A percentile compares a stretch with the other conserved stretches of the same genome.
These are phyloP conservation scores for Annulohypoxylon maeteangense DNA, from an alignment of 495 filamentous ascomycete species.

Conservation along the genomic window DNA sequence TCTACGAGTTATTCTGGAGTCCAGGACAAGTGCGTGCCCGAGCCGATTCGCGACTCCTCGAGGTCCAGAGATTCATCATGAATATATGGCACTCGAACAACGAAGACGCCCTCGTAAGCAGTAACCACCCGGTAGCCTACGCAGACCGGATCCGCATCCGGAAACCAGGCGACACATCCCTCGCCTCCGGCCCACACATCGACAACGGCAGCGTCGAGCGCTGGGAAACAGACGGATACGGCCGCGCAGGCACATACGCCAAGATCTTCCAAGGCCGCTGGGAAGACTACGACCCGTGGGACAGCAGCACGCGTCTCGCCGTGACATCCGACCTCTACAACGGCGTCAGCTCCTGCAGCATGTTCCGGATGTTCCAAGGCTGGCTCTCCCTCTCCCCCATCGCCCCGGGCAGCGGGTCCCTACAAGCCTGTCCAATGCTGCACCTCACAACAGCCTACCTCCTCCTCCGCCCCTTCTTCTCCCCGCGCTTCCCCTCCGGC, in stretches of 20 bases:
- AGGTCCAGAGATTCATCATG: constrained; percentile 79
- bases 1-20: constrained; percentile 88
- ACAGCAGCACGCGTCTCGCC: constrained; percentile 72
- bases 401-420: constrained; percentile 71
- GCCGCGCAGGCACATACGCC: constrained; percentile 71
- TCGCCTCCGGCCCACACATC: constrained; percentile 76
- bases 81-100: constrained; percentile 78
- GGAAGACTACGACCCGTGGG: constrained; percentile 88
- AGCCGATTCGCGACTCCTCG: constrained; percentile 76
- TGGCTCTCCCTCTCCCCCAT: constrained; percentile 79
- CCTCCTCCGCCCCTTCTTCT: constrained; percentile 86
- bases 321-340: constrained; percentile 84
- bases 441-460: constrained; percentile 82
- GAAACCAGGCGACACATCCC: constrained; percentile 70
- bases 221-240: constrained; percentile 89
- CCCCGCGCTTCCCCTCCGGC: constrained; percentile 50
- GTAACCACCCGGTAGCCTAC: constrained; percentile 73
- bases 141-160: constrained; percentile 81
- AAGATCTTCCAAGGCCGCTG: constrained; percentile 77
- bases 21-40: constrained; percentile 78
- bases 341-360: constrained; percentile 80
- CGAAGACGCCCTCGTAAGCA: constrained; percentile 67
- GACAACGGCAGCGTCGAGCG: constrained; percentile 87
- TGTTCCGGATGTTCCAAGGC: constrained; percentile 90
- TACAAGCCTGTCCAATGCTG: constrained; percentile 82